Conservation (phyloP, 2,329 filamentous ascomycete genomes). For the Colletotrichum sp. region DNA sequence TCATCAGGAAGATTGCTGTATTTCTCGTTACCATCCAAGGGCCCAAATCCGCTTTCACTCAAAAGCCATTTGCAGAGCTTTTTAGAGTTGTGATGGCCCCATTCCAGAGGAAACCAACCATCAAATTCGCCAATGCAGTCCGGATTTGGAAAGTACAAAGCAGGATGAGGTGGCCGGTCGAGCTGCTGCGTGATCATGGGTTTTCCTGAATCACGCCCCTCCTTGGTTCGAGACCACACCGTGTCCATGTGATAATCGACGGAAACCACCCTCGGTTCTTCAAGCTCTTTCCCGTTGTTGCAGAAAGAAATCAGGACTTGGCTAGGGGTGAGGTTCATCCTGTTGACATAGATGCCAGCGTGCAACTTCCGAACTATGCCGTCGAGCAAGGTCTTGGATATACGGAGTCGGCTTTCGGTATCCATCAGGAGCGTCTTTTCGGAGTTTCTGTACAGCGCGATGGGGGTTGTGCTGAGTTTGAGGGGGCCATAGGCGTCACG, state of each 20-base stretch:
- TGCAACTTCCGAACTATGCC: background rate
- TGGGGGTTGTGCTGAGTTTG: background rate
- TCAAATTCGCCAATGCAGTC: no score
- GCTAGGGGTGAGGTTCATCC: no score
- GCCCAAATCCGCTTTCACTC: background rate
- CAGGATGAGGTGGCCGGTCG: background rate
- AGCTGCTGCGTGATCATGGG: background rate
- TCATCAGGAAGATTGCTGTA: background rate
- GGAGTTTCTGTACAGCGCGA: background rate
- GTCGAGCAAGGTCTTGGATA: background rate
- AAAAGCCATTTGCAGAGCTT: background rate
- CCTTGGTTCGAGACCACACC: background rate
- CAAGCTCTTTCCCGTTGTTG: background rate
- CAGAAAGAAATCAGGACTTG: background rate
- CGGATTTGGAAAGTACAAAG: background rate
- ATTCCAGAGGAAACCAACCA: background rate
- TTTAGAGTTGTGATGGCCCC: fast-evolving
- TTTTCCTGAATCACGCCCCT: background rate
- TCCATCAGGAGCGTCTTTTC: fast-evolving
- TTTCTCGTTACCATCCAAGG: background rate
- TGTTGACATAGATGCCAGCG: background rate
- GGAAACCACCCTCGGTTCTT: background rate
- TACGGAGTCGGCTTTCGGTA: background rate
- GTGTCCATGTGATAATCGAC: background rate
- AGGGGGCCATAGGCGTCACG: background rate